A percentile compares a stretch with the other conserved stretches of the same genome.
Conservation (phyloP, 2,329 filamentous ascomycete species). For the Trichoderma aggressivum region DNA sequence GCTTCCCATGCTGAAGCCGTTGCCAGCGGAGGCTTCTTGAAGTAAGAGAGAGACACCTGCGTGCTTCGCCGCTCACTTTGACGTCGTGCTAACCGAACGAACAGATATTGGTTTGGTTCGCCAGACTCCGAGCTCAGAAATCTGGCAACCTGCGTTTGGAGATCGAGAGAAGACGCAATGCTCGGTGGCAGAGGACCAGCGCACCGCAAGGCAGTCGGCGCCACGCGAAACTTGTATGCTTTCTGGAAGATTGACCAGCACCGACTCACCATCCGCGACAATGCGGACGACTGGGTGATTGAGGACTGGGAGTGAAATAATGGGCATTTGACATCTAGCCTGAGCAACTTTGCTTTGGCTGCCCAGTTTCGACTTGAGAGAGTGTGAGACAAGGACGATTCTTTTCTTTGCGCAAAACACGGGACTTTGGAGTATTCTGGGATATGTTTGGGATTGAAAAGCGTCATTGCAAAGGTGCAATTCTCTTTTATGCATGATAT, state of each 20-base stretch:
- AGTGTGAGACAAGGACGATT: not conserved
- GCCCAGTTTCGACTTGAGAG: not conserved
- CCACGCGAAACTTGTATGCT: conserved; percentile 58
- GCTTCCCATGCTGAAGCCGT: conserved; percentile 78
- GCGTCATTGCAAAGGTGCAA: not conserved
- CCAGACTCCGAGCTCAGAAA: conserved; percentile 69
- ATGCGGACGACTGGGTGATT: conserved; percentile 61
- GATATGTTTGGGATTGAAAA: conserved; percentile 2
- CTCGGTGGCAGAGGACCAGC: conserved; percentile 59
- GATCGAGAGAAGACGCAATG: conserved; percentile 56
- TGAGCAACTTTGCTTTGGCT: conserved; percentile 18
- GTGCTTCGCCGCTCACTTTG: not conserved
- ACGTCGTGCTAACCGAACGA: conserved; percentile 21
- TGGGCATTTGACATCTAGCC: not conserved
- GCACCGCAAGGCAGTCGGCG: conserved; percentile 63
- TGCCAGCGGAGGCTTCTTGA: conserved; percentile 75
- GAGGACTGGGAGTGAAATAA: conserved; percentile 46
- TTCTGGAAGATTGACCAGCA: conserved; percentile 70
- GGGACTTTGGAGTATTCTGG: not conserved
- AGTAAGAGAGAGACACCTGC: conserved; percentile 44
- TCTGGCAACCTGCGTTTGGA: conserved; percentile 75
- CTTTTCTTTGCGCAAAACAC: not conserved
- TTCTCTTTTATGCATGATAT: conserved; percentile 5
- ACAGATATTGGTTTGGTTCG: conserved; percentile 81
- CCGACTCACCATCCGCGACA: conserved; percentile 65